Evolutionary conservation across 768 basidiomycete species (phyloP).

Genomic region (Xanthoconium stramineum): DNA sequence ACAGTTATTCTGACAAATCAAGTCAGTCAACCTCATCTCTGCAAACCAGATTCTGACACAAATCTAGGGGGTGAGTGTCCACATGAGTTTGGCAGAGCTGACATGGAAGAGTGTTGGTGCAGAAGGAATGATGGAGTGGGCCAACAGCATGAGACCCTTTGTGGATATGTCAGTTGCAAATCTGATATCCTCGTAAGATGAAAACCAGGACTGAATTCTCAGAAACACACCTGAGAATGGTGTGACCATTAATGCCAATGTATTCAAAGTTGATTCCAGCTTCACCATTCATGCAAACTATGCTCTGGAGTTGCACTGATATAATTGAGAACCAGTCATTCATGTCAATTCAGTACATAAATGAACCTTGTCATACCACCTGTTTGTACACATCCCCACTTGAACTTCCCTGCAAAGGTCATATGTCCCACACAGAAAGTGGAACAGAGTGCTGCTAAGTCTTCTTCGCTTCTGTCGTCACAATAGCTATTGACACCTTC

Average conservation of each 20-base stretch:
- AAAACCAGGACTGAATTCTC: background rate
- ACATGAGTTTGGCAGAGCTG: conserved; percentile 93
- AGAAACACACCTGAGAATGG: conserved; percentile 67
- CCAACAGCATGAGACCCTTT: conserved; percentile 96
- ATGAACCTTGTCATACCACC: conserved; percentile 89
- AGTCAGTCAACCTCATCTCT: conserved; percentile 88
- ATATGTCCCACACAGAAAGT: conserved; percentile 96
- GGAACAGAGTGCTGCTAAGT: conserved; percentile 75
- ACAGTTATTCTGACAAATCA: conserved; percentile 98
- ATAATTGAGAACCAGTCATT: background rate
- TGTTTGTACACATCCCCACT: conserved; percentile 91
- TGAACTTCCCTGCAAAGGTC: conserved; percentile 80
- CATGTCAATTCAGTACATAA: background rate
- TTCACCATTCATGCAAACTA: conserved; percentile 88
- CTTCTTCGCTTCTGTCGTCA: conserved; percentile 38
- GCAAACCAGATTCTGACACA: conserved; percentile 87
- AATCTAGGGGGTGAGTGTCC: conserved; percentile 83
- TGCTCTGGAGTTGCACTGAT: conserved; percentile 79
- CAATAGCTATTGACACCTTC: conserved; percentile 12
- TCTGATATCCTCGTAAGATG: conserved; percentile 31
- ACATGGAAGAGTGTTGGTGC: conserved; percentile 95
- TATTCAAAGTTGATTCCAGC: conserved; percentile 99
- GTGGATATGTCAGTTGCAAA: conserved; percentile 94
- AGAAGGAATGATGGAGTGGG: conserved; percentile 92
- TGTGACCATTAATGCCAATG: conserved; percentile 96